Conservation (phyloP, 768 basidiomycete species). For the Serendipita sp. region DNA sequence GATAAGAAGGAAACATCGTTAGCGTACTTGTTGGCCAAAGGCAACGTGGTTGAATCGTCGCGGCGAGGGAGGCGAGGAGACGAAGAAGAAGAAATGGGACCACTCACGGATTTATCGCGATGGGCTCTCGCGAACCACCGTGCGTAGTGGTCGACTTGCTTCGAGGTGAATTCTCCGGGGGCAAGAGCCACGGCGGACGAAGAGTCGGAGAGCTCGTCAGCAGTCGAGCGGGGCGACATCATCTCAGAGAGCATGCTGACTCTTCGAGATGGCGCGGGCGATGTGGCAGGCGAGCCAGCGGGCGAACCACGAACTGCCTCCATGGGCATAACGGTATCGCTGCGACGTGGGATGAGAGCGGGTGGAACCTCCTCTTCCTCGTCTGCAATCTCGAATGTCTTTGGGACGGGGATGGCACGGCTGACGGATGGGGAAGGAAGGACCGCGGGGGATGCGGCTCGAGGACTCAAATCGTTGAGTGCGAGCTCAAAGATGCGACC, state of each 20-base stretch:
- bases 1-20: not conserved
- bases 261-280: not conserved
- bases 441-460: not conserved
- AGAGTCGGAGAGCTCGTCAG: slow-evolving; percentile 1
- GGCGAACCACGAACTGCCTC: not conserved
- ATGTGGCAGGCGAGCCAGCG: not conserved
- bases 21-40: too few relatives aligned
- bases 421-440: not conserved
- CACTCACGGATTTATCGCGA: not conserved
- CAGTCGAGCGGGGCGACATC: slow-evolving; percentile 2
- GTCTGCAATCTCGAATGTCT: not conserved
- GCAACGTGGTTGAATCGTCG: too few relatives aligned
- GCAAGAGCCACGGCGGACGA: not conserved
- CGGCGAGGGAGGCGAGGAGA: not conserved
- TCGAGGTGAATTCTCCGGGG: not conserved
- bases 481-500: not conserved
- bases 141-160: slow-evolving; percentile 3
- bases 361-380: not conserved
- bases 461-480: not conserved
- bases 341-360: not conserved
- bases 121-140: slow-evolving; percentile 4
- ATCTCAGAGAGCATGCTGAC: not conserved
- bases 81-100: not conserved
- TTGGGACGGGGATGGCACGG: not conserved
- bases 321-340: too few relatives aligned